Conservation (phyloP, 768 basidiomycete species). For the Cystobasidium tubakii region DNA sequence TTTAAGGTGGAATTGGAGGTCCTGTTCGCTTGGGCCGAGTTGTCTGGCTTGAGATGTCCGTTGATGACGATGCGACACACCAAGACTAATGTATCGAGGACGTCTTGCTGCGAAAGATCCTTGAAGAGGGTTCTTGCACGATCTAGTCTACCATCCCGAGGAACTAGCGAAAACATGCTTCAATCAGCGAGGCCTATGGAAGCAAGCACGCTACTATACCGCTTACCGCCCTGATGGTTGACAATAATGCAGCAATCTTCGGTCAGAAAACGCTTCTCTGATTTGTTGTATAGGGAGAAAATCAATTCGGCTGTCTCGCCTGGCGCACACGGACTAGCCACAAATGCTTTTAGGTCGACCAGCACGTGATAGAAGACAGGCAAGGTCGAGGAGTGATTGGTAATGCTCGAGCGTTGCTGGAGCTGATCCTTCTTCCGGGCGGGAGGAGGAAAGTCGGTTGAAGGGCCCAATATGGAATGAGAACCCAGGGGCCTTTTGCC, state of each 20-base stretch:
- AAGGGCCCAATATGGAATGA: conserved; percentile 1
- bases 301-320: conserved; percentile 89
- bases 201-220: not conserved
- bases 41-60: conserved; percentile 56
- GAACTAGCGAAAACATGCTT: conserved; percentile 30
- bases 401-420: not conserved
- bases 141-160: conserved; percentile 55
- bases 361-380: conserved; percentile 82
- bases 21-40: not conserved
- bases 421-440: conserved; percentile 43
- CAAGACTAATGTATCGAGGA: conserved; percentile 76
- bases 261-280: conserved; percentile 73
- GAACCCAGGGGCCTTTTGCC: not conserved
- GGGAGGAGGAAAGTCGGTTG: not conserved
- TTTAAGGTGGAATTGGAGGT: not conserved
- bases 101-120: conserved; percentile 78
- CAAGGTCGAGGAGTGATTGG: not conserved
- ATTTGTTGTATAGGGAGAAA: conserved; percentile 85
- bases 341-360: conserved; percentile 83
- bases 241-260: conserved; percentile 86
- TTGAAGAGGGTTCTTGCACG: conserved; percentile 80
- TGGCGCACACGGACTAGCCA: conserved; percentile 79
- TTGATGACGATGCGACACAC: conserved; percentile 87
- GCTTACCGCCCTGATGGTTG: conserved; percentile 69
- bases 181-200: not conserved